Base-by-base conservation (phyloP, 345 rosid genomes). In the Noccaea caerulescens region DNA sequence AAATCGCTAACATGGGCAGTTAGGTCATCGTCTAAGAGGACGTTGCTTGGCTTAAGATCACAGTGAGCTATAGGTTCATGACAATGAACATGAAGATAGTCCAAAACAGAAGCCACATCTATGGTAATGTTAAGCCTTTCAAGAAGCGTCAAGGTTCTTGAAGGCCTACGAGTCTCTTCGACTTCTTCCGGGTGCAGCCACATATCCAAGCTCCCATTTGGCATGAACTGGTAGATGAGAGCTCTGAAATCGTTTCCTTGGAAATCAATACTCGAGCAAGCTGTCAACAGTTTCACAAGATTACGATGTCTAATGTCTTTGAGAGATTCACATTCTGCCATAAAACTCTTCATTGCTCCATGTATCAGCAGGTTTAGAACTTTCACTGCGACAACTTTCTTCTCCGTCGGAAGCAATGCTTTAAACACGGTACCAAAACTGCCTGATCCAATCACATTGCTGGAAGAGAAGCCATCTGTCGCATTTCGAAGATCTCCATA, bases 271-370 rank as follows among this genome's bases (percentile, higher is more conserved):
- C 78, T 76, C 0, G 73, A 76, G 58, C 83, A 83, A 6, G 45
- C 60, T 2, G 83, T 74, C 23, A 82, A 3, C 14, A 84, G 13
- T 52, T 73, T 76, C 18, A 83, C 42, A 8, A 27, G 30, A 27
- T 27, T 27, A 27, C 30, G 30, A 27, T 27, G 30, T 4, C 30
- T 27, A 2, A 27, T 27, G 4, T 27, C 30, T 4, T 27, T 27
- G 4, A 27, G 3, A 1, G 30, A 27, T 27, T 27, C 30, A 46
- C 85, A 82, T 66, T 83, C 86, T 12, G 82, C 80, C 12, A 80
- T 7, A 25, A 82, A 85, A n/a, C 84, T 85, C 70, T 66, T 69
- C 10, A 34, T 62, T 30, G 82, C 89, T 51, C 80, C 82, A 60
- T 12, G 71, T 34, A 10, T 58, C 8, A 38, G 10, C 51, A 82